Evolutionary conservation across 2,329 filamentous ascomycete species (phyloP).

Genomic region (Colletotrichum cordylinicola): DNA sequence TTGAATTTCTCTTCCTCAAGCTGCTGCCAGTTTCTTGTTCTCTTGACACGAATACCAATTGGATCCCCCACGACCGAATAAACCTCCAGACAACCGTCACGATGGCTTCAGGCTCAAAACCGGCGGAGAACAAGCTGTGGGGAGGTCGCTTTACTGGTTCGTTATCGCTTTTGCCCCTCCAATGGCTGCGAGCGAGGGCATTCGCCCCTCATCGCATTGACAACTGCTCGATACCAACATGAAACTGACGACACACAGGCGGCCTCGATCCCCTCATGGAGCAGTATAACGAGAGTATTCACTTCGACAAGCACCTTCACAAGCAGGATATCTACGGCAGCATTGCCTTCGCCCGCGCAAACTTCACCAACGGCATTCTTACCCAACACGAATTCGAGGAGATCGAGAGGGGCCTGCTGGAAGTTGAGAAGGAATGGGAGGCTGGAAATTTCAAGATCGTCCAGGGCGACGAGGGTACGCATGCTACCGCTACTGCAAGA

Average conservation of each 20-base stretch:
- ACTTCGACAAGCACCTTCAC: slow-evolving; percentile 80
- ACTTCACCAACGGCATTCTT: slow-evolving; percentile 77
- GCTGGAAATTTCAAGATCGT: slow-evolving; percentile 55
- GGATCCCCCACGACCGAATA: not conserved
- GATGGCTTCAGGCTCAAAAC: slow-evolving; percentile 34
- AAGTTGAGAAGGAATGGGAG: slow-evolving; percentile 61
- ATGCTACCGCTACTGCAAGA: not conserved
- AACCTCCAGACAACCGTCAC: not conserved
- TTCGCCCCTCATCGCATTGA: not conserved
- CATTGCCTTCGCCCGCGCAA: slow-evolving; percentile 83
- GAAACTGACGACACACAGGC: slow-evolving; percentile 53
- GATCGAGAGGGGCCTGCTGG: slow-evolving; percentile 74
- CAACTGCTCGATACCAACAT: not conserved
- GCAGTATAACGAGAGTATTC: slow-evolving; percentile 82
- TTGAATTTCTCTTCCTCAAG: not conserved
- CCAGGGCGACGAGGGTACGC: slow-evolving; percentile 35
- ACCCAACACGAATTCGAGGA: slow-evolving; percentile 73
- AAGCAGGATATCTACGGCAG: slow-evolving; percentile 81
- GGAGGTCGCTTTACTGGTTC: slow-evolving; percentile 47
- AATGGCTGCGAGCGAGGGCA: not conserved
- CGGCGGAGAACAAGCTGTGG: slow-evolving; percentile 41
- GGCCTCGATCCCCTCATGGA: slow-evolving; percentile 86
- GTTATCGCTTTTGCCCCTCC: not conserved
- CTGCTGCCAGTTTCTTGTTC: not conserved
- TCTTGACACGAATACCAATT: not conserved